These are phyloP conservation scores for Arthrobotrys musiformis DNA, from an alignment of 2,329 filamentous ascomycete species.

Conservation along the genomic window DNA sequence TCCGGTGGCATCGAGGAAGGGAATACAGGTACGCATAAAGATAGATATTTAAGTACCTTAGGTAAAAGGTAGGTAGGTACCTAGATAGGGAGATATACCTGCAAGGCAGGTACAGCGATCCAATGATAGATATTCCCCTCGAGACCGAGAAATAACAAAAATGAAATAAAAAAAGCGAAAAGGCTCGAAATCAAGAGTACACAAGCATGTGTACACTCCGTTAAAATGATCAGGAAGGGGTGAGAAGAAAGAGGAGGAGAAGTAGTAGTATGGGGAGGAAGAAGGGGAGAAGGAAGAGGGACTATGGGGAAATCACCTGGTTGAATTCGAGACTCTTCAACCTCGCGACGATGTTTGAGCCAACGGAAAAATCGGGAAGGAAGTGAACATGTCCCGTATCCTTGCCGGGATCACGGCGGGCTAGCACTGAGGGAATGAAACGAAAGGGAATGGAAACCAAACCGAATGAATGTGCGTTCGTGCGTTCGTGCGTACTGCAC, in stretches of 20 bases:
- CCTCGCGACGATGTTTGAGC: slow-evolving; percentile 25
- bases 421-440: slow-evolving; percentile 13
- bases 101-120: too few species aligned
- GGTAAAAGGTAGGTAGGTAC: too few species aligned
- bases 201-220: too few species aligned
- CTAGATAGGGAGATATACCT: too few species aligned
- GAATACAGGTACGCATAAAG: too few species aligned
- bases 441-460: slow-evolving; percentile 1
- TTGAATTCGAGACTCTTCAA: slow-evolving; percentile 26
- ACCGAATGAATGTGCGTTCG: slow-evolving; percentile 1
- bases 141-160: too few species aligned
- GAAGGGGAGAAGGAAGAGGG: neutral
- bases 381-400: slow-evolving; percentile 13
- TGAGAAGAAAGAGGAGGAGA: neutral
- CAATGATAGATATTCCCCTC: too few species aligned
- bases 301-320: slow-evolving; percentile 8
- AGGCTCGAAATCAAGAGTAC: too few species aligned
- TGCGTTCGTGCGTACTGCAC: too few species aligned
- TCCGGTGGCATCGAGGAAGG: too few species aligned
- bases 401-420: slow-evolving; percentile 17
- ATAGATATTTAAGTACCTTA: too few species aligned
- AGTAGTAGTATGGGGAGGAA: neutral
- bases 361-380: slow-evolving; percentile 55
- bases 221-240: neutral
- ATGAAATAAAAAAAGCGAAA: too few species aligned